These are phyloP conservation scores for Trichoderma asperellum DNA, from an alignment of 2,329 filamentous ascomycete species.

Conservation along the genomic window DNA sequence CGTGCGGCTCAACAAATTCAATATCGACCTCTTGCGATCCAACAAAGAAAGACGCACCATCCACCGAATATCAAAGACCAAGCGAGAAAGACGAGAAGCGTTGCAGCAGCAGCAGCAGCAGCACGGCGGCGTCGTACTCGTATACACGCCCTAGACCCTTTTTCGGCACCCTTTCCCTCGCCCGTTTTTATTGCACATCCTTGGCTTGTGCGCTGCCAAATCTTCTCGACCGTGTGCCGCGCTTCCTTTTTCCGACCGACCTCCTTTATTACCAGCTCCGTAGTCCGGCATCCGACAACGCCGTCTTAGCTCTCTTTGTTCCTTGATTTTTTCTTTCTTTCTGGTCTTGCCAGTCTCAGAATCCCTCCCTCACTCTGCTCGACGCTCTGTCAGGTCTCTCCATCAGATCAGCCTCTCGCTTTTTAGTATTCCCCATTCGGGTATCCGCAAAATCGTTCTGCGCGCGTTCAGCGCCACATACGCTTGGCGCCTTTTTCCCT, in stretches of 20 bases:
- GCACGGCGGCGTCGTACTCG: slow-evolving; percentile 16
- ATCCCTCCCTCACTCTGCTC: slow-evolving; percentile 2
- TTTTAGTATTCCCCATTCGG: slow-evolving; percentile 4
- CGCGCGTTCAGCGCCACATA: slow-evolving; percentile 22
- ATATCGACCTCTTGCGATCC: slow-evolving; percentile 3
- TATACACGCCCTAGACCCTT: slow-evolving; percentile 27
- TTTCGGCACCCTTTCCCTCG: slow-evolving; percentile 23
- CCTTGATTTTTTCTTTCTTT: slow-evolving; percentile 19
- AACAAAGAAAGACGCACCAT: background rate
- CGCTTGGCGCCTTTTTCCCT: slow-evolving; percentile 23
- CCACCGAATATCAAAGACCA: background rate
- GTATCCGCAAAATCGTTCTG: slow-evolving; percentile 17
- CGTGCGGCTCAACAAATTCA: slow-evolving; percentile 6
- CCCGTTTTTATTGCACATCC: slow-evolving; percentile 27
- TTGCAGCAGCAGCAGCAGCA: background rate
- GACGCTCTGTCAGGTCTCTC: slow-evolving; percentile 17
- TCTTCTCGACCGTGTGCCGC: slow-evolving; percentile 24
- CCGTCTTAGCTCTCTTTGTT: slow-evolving; percentile 21
- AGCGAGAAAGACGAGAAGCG: background rate
- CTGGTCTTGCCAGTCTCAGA: slow-evolving; percentile 9
- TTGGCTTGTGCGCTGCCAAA: slow-evolving; percentile 28
- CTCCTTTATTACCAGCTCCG: slow-evolving; percentile 25
- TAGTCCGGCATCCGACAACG: slow-evolving; percentile 24
- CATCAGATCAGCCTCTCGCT: slow-evolving; percentile 22
- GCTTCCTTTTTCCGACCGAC: slow-evolving; percentile 27